Evolutionary conservation across 1,284 basidiomycete species (phyloP).

Genomic region (Neonothopanus nambi): DNA sequence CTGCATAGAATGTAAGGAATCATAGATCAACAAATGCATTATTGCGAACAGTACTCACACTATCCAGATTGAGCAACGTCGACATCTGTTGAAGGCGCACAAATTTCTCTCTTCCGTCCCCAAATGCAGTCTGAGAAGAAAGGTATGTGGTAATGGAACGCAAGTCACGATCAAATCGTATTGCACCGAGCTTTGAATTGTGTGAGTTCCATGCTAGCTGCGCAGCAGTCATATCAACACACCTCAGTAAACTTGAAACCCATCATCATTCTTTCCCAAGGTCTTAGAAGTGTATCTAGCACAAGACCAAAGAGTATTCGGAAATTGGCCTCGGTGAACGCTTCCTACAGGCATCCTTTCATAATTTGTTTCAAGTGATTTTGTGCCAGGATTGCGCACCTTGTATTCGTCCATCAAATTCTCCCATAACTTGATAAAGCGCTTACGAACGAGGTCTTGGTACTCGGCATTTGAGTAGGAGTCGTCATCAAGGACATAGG

Average conservation of each 20-base stretch:
- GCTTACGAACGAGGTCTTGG: constrained; percentile 82
- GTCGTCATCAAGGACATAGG: constrained; percentile 90
- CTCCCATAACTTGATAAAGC: constrained; percentile 90
- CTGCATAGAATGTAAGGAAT: constrained; percentile 36
- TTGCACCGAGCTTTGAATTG: constrained; percentile 81
- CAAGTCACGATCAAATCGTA: constrained; percentile 94
- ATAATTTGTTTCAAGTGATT: neutral
- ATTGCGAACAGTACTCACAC: constrained; percentile 44
- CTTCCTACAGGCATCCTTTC: constrained; percentile 50
- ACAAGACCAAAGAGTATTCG: constrained; percentile 82
- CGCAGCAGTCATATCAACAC: constrained; percentile 18
- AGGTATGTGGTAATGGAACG: constrained; percentile 83
- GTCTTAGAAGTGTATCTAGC: constrained; percentile 84
- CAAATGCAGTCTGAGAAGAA: constrained; percentile 82
- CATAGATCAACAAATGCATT: constrained; percentile 3
- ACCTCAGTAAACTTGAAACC: constrained; percentile 89
- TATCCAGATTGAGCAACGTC: constrained; percentile 88
- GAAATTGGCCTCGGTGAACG: constrained; percentile 87
- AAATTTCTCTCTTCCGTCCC: constrained; percentile 91
- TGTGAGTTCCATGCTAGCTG: neutral
- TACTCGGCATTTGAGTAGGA: constrained; percentile 82
- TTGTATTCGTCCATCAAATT: constrained; percentile 81
- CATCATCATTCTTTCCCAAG: constrained; percentile 90
- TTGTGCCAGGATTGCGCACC: constrained; percentile 40
- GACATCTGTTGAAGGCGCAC: constrained; percentile 91